A percentile compares a stretch with the other conserved stretches of the same genome.
Conservation (phyloP, 2,329 filamentous ascomycete genomes). For the Lachnellula cervina region DNA sequence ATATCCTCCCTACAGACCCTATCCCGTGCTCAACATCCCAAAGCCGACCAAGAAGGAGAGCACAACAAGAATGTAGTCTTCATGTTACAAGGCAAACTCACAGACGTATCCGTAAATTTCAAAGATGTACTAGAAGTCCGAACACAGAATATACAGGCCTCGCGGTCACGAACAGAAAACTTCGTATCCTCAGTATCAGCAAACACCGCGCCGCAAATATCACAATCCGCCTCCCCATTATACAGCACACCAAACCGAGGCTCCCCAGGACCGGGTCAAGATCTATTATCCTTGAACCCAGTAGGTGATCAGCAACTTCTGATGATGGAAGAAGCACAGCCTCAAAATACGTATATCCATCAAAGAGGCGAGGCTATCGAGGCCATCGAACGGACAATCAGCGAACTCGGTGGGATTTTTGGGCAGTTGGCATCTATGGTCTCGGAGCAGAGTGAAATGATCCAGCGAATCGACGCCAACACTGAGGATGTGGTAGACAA, state of each 20-base stretch:
- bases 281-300: conserved; percentile 80
- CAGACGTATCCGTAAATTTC: conserved; percentile 90
- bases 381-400: conserved; percentile 92
- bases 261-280: conserved; percentile 58
- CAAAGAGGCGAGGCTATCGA: conserved; percentile 94
- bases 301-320: conserved; percentile 82
- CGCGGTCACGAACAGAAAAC: conserved; percentile 86
- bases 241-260: conserved; percentile 73
- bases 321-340: conserved; percentile 88
- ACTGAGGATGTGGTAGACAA: conserved; percentile 98
- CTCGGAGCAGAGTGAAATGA: conserved; percentile 94
- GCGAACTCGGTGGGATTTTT: conserved; percentile 87
- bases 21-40: conserved; percentile 70
- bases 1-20: conserved; percentile 79
- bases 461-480: conserved; percentile 94
- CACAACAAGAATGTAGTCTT: conserved; percentile 98
- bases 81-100: conserved; percentile 83
- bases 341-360: conserved; percentile 83
- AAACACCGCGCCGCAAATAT: conserved; percentile 62
- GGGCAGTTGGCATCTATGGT: conserved; percentile 96
- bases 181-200: conserved; percentile 89
- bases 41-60: conserved; percentile 76
- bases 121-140: conserved; percentile 95
- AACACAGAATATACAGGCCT: conserved; percentile 97
- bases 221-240: conserved; percentile 76